phyloP scores from a whole-genome alignment of 371 early-diverging fungal species.

The Quaeritorhiza haematococci region DNA sequence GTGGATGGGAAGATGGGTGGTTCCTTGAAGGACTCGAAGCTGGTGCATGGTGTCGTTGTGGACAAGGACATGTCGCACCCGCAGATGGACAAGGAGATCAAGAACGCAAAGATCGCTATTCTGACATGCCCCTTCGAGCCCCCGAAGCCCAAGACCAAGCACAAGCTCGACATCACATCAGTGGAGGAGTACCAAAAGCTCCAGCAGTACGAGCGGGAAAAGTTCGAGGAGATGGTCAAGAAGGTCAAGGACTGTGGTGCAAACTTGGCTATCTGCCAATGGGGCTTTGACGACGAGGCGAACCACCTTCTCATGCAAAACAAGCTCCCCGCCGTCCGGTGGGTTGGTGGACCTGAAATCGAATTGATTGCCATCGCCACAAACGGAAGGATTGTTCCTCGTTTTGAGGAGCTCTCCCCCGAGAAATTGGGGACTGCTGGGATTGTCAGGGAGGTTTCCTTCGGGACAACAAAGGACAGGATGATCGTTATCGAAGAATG shows the following conservation, averaged over 20 bases:
- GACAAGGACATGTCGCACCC: constrained; percentile 99
- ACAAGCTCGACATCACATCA: constrained; percentile 95
- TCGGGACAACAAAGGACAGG: constrained; percentile 98
- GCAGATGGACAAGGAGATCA: constrained; percentile 97
- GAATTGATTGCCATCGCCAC: constrained; percentile 99
- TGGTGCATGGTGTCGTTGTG: constrained; percentile 97
- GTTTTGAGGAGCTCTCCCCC: constrained; percentile 94
- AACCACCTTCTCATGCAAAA: constrained; percentile 98
- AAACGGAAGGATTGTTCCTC: constrained; percentile 97
- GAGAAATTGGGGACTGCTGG: constrained; percentile 95
- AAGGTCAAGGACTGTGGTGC: constrained; percentile 96
- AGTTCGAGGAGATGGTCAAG: constrained; percentile 96
- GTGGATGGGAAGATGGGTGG: constrained; percentile 98
- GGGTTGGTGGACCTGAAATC: constrained; percentile 99
- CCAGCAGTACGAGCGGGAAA: constrained; percentile 91
- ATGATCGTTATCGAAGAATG: constrained; percentile 98
- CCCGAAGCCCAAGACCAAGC: constrained; percentile 99
- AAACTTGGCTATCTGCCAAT: constrained; percentile 98
- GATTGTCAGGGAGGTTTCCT: constrained; percentile 86
- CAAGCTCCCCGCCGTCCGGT: constrained; percentile 97
- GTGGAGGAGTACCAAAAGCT: constrained; percentile 97
- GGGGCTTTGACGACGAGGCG: constrained; percentile 99
- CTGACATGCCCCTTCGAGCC: constrained; percentile 99
- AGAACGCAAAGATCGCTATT: constrained; percentile 96
- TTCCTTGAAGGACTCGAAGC: constrained; percentile 84